A percentile compares a stretch with the other conserved stretches of the same genome.
Conservation (phyloP, 306 rosid genomes). For the Vachellia collinsii region DNA sequence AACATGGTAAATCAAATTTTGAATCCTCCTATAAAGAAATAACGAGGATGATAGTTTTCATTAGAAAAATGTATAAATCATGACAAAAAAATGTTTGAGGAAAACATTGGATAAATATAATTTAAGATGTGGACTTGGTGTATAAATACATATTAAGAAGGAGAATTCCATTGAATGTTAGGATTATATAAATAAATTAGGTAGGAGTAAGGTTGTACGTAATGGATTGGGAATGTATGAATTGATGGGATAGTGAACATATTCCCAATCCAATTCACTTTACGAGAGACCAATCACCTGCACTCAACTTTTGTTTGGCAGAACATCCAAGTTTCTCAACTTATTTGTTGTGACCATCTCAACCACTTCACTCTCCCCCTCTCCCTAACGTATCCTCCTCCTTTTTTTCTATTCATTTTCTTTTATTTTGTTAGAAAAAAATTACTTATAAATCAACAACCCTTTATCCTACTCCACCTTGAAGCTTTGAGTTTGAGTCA, state of each 20-base stretch:
- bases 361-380: constrained; percentile 38
- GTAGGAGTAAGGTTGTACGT: background rate
- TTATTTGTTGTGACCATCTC: constrained; percentile 42
- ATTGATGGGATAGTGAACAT: background rate
- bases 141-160: background rate
- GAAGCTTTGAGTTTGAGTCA: too few species aligned
- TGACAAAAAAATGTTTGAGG: too few species aligned
- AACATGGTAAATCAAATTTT: too few species aligned
- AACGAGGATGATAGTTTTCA: too few species aligned
- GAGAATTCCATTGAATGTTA: background rate
- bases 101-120: too few species aligned
- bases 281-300: constrained; percentile 37
- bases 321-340: constrained; percentile 8
- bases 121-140: too few species aligned
- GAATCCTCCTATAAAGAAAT: too few species aligned
- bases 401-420: background rate
- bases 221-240: background rate
- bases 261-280: background rate
- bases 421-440: background rate
- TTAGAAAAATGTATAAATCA: too few species aligned
- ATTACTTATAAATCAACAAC: too few species aligned
- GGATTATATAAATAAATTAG: background rate
- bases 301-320: background rate
- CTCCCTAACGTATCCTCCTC: constrained; percentile 29
- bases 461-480: too few species aligned